Evolutionary conservation across 352 stramenopile genomes (phyloP).

Genomic region (Phytophthora megakarya): DNA sequence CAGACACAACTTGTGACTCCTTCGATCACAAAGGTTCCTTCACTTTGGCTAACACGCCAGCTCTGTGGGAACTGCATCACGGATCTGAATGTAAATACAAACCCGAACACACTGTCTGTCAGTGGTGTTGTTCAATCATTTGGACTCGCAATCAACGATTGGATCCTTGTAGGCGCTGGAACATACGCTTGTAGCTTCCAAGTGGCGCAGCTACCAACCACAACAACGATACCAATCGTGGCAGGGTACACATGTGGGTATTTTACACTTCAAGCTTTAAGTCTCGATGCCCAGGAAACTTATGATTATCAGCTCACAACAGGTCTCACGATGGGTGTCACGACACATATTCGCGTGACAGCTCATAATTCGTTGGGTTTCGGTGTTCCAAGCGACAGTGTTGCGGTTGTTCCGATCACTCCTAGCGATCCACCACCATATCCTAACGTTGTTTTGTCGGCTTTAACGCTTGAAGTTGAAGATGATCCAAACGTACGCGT

Average conservation of each 20-base stretch:
- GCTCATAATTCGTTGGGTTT: constrained; percentile 94
- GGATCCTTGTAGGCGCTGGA: constrained; percentile 58
- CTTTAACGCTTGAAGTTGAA: constrained; percentile 51
- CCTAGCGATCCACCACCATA: constrained; percentile 88
- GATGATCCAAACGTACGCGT: constrained; percentile 54
- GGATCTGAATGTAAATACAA: constrained; percentile 19
- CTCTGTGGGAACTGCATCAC: constrained; percentile 67
- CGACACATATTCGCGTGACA: constrained; percentile 90
- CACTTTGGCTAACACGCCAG: constrained; percentile 37
- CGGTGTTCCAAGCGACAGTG: constrained; percentile 62
- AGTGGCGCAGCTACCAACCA: constrained; percentile 33
- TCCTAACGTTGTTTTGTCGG: constrained; percentile 58
- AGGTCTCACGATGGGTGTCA: constrained; percentile 84
- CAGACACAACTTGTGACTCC: constrained; percentile 45
- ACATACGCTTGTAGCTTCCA: constrained; percentile 56
- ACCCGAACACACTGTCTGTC: constrained; percentile 21
- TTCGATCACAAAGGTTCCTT: constrained; percentile 33
- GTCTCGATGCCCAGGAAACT: constrained; percentile 56
- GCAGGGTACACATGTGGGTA: constrained; percentile 50
- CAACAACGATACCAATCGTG: constrained; percentile 41
- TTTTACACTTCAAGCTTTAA: constrained; percentile 49
- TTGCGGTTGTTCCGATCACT: constrained; percentile 84
- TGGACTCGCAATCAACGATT: constrained; percentile 36
- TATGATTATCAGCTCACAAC: constrained; percentile 78
- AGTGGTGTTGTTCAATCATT: constrained; percentile 10